phyloP scores from a whole-genome alignment of 1,284 basidiomycete genomes.

The Wallemia mellicola region DNA sequence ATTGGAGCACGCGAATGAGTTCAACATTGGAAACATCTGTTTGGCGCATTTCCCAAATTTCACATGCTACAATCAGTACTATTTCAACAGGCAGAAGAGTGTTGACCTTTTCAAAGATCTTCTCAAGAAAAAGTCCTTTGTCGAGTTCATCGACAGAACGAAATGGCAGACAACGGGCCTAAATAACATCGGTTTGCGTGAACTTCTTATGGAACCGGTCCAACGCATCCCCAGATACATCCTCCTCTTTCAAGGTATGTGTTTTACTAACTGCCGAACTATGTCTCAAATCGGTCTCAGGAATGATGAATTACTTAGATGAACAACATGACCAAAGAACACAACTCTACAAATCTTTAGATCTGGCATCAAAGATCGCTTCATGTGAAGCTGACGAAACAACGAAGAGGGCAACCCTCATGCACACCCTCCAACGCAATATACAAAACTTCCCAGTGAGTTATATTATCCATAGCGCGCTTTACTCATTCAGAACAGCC shows the following conservation, averaged over 20 bases:
- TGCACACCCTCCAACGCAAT: slow-evolving; percentile 55
- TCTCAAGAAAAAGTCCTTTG: background rate
- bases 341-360: slow-evolving; percentile 55
- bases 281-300: slow-evolving; percentile 9
- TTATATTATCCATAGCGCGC: too few species aligned
- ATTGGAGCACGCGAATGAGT: slow-evolving; percentile 39
- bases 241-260: slow-evolving; percentile 44
- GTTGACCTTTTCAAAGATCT: slow-evolving; percentile 2
- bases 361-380: slow-evolving; percentile 68
- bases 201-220: slow-evolving; percentile 97
- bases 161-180: slow-evolving; percentile 61
- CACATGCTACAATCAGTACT: background rate
- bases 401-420: slow-evolving; percentile 58
- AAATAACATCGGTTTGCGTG: slow-evolving; percentile 60
- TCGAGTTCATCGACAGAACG: slow-evolving; percentile 27
- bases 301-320: slow-evolving; percentile 61
- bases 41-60: slow-evolving; percentile 2
- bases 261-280: too few species aligned
- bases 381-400: slow-evolving; percentile 71
- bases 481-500: too few species aligned
- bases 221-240: slow-evolving; percentile 92
- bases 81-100: background rate
- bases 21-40: slow-evolving; percentile 13
- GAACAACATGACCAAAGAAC: slow-evolving; percentile 42
- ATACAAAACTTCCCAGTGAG: slow-evolving; percentile 88